Conservation (phyloP, 2,329 filamentous ascomycete species). For the Parasarocladium wereldwijsianum region DNA sequence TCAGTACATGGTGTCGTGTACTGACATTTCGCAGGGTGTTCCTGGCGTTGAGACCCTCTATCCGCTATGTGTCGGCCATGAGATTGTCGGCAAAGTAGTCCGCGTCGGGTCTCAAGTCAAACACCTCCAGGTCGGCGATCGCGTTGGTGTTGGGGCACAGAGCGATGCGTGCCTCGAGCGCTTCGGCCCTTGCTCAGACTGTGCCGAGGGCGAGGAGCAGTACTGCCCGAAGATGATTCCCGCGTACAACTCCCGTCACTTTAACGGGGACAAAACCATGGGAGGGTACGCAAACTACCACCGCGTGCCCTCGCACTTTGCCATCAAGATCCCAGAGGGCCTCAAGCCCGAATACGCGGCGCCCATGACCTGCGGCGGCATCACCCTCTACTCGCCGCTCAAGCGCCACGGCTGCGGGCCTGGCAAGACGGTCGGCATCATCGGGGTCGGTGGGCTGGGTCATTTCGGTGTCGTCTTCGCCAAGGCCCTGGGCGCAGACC, state of each 20-base stretch:
- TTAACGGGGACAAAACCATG: conserved; percentile 14
- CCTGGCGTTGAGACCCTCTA: conserved; percentile 7
- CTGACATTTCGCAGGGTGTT: neutral
- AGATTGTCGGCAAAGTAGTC: conserved; percentile 46
- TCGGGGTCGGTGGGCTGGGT: conserved; percentile 54
- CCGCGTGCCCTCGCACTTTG: conserved; percentile 28
- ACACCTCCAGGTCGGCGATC: conserved; percentile 43
- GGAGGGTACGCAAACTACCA: conserved; percentile 29
- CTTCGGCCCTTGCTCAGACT: conserved; percentile 24
- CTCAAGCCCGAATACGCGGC: conserved; percentile 28
- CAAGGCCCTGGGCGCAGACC: conserved; percentile 49
- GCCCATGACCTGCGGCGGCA: conserved; percentile 57
- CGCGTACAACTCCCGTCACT: conserved; percentile 26
- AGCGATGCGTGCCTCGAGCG: conserved; percentile 31
- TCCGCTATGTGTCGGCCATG: conserved; percentile 46
- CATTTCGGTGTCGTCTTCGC: conserved; percentile 57
- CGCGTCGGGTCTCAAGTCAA: conserved; percentile 34
- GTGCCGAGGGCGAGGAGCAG: conserved; percentile 22
- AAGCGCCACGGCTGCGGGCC: conserved; percentile 48
- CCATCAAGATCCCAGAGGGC: conserved; percentile 29
- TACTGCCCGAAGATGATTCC: conserved; percentile 27
- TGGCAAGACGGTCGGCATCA: conserved; percentile 50
- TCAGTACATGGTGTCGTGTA: no score
- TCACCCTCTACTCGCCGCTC: conserved; percentile 53
- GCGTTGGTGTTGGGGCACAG: conserved; percentile 50